Evolutionary conservation across 2,329 filamentous ascomycete genomes (phyloP).

Genomic region (Fusarium brevicatenulatum): DNA sequence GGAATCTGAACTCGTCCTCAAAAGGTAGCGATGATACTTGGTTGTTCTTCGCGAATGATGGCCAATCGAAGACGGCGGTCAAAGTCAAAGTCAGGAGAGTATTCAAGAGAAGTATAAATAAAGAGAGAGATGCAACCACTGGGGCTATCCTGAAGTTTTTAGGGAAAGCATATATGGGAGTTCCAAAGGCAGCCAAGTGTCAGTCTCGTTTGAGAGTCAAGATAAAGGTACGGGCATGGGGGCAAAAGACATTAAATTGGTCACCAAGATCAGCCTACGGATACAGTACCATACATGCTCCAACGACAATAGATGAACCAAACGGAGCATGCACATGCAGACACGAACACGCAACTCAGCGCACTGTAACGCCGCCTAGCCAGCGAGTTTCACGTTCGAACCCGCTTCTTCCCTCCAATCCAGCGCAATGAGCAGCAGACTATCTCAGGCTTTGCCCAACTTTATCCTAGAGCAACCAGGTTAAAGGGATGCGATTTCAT

Average conservation of each 20-base stretch:
- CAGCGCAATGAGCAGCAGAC: constrained; percentile 25
- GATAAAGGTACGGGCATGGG: constrained; percentile 13
- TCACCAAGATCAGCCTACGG: constrained; percentile 4
- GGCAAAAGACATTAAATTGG: constrained; percentile 30
- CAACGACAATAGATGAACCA: constrained; percentile 14
- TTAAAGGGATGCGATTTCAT: constrained; percentile 41
- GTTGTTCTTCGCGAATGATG: not conserved
- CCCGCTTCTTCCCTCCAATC: constrained; percentile 43
- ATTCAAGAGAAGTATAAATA: not conserved
- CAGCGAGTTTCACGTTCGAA: constrained; percentile 36
- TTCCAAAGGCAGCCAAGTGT: constrained; percentile 17
- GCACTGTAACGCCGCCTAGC: constrained; percentile 23
- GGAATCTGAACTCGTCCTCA: not conserved
- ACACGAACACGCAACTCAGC: constrained; percentile 20
- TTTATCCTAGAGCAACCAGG: constrained; percentile 34
- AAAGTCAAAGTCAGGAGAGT: not conserved
- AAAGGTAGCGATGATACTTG: not conserved
- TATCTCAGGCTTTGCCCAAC: constrained; percentile 15
- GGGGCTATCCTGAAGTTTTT: not conserved
- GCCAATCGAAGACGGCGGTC: not conserved
- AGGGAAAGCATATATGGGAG: constrained; percentile 2
- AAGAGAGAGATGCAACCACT: not conserved
- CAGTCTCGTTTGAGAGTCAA: constrained; percentile 15
- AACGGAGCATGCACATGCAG: constrained; percentile 21
- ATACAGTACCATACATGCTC: not conserved